Percentiles rank a stretch among this genome's conserved stretches.
These are phyloP conservation scores for Dianthus caryophyllus DNA, from an alignment of 148 eudicot genomes.

Conservation along the genomic window DNA sequence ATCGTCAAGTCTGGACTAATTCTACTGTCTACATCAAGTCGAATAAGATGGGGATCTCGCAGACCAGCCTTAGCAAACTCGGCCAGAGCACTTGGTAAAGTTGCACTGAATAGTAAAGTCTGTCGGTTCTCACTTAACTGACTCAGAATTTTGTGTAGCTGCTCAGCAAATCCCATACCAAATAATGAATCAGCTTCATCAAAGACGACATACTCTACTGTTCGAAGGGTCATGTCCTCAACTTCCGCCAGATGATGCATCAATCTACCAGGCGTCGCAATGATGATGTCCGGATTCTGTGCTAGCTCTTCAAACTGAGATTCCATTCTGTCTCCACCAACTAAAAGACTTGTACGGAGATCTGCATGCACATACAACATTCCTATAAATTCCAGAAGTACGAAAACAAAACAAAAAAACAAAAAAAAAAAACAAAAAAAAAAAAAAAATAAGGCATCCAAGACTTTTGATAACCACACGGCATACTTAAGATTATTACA, in stretches of 20 bases:
- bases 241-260: slow-evolving; percentile 95
- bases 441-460: background rate
- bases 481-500: too few species aligned
- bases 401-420: background rate
- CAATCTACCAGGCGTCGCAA: slow-evolving; percentile 96
- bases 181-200: slow-evolving; percentile 97
- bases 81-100: slow-evolving; percentile 82
- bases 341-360: slow-evolving; percentile 82
- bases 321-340: slow-evolving; percentile 99
- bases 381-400: background rate
- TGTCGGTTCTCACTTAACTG: slow-evolving; percentile 84
- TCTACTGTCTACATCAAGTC: slow-evolving; percentile 82
- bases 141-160: slow-evolving; percentile 62
- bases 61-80: slow-evolving; percentile 99
- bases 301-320: slow-evolving; percentile 91
- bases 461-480: too few species aligned
- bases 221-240: slow-evolving; percentile 84
- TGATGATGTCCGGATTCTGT: slow-evolving; percentile 82
- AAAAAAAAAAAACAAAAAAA: background rate
- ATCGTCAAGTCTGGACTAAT: slow-evolving; percentile 81
- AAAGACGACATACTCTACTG: slow-evolving; percentile 87
- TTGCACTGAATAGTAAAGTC: slow-evolving; percentile 95
- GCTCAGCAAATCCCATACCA: slow-evolving; percentile 97
- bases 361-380: slow-evolving; percentile 40
- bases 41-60: slow-evolving; percentile 76